A percentile compares a stretch with the other conserved stretches of the same genome.
Conservation (phyloP, 192 early-diverging fungal species). For the Jimgerdemannia flammicorona region DNA sequence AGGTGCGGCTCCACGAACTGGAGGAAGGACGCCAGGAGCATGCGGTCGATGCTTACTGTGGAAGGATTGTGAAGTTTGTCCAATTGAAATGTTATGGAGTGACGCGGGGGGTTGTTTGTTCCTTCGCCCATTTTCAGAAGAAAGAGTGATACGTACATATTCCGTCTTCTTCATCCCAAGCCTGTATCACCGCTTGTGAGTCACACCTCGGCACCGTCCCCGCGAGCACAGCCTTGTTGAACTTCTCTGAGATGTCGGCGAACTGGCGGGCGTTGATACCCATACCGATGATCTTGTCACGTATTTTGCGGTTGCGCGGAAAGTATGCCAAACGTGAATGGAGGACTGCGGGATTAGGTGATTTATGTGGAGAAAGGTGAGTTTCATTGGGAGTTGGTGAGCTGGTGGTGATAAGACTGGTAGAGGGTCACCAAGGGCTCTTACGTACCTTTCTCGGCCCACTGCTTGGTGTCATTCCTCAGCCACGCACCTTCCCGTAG, state of each 20-base stretch:
- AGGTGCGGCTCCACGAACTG: conserved; percentile 30
- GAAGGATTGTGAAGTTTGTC: conserved; percentile 16
- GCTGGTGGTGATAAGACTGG: neutral
- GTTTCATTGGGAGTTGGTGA: neutral
- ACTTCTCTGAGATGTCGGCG: conserved; percentile 27
- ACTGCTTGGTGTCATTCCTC: neutral
- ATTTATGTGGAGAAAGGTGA: neutral
- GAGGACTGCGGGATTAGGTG: neutral
- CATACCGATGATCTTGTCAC: conserved; percentile 21
- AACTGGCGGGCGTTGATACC: conserved; percentile 28
- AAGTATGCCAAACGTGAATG: neutral
- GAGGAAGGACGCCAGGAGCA: conserved; percentile 43
- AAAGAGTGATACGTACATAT: conserved; percentile 2
- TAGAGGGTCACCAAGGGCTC: neutral
- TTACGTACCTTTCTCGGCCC: neutral
- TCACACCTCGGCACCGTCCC: conserved; percentile 24
- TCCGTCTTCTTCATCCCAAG: conserved; percentile 22
- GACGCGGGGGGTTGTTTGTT: neutral
- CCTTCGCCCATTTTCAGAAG: neutral
- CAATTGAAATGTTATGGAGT: neutral
- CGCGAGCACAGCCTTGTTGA: conserved; percentile 8
- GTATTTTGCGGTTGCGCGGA: neutral
- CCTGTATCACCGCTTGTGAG: conserved; percentile 16
- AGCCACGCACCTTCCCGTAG: too few relatives aligned
- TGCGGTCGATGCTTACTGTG: conserved; percentile 21